phyloP scores from a whole-genome alignment of 2,329 filamentous ascomycete species.

The Tricladium varicosporioides region DNA sequence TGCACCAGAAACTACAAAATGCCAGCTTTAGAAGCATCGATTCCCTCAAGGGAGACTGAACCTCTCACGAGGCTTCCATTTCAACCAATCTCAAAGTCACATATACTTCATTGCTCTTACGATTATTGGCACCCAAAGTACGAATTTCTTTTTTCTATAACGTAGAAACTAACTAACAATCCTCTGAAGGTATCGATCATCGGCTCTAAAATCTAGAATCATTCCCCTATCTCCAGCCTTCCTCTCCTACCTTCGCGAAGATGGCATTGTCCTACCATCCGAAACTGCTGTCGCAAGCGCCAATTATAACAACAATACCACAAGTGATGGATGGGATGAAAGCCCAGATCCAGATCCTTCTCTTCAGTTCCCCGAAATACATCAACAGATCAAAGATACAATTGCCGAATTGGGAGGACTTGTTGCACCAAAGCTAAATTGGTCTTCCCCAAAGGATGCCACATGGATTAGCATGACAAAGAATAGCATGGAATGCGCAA shows the following conservation, averaged over 20 bases:
- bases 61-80: conserved; percentile 57
- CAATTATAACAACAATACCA: conserved; percentile 39
- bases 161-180: conserved; percentile 8
- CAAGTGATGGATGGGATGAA: conserved; percentile 55
- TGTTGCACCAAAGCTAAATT: conserved; percentile 92
- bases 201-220: conserved; percentile 82
- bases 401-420: conserved; percentile 81
- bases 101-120: conserved; percentile 94
- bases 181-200: conserved; percentile 63
- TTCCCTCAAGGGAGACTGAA: conserved; percentile 16
- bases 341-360: conserved; percentile 33
- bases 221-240: conserved; percentile 76
- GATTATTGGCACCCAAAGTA: conserved; percentile 84
- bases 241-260: conserved; percentile 82
- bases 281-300: conserved; percentile 41
- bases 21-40: conserved; percentile 25
- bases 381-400: conserved; percentile 70
- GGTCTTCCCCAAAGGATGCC: conserved; percentile 95
- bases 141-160: conserved; percentile 20
- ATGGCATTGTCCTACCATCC: conserved; percentile 85
- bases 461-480: conserved; percentile 81
- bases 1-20: conserved; percentile 15
- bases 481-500: conserved; percentile 89
- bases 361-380: conserved; percentile 62
- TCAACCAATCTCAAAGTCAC: conserved; percentile 77